Conservation (phyloP, 2,329 filamentous ascomycete genomes). For the Talaromyces atroroseus region DNA sequence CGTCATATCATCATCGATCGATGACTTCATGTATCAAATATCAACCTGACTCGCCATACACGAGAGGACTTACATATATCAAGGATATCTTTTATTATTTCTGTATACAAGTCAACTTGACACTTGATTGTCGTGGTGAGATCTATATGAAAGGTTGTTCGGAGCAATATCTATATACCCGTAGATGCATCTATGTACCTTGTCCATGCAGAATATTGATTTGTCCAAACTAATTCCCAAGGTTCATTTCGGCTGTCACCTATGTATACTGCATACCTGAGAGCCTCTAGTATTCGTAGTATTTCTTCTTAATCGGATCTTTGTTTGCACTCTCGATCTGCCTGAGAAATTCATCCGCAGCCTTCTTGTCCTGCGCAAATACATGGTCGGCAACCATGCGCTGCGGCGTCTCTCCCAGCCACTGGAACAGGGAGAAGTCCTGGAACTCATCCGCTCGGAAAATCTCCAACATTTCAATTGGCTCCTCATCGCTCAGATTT, state of each 20-base stretch:
- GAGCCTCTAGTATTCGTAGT: background rate
- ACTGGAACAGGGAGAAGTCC: constrained; percentile 52
- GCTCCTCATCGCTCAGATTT: constrained; percentile 66
- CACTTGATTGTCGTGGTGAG: too few species aligned
- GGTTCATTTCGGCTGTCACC: too few species aligned
- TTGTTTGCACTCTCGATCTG: constrained; percentile 54
- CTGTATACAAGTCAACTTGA: too few species aligned
- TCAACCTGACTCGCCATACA: too few species aligned
- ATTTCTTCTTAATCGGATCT: constrained; percentile 18
- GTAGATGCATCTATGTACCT: too few species aligned
- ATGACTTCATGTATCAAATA: background rate
- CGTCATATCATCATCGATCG: background rate
- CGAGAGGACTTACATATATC: too few species aligned
- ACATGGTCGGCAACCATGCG: constrained; percentile 62
- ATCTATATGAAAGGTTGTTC: too few species aligned
- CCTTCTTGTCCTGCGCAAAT: constrained; percentile 57
- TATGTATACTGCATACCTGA: too few species aligned
- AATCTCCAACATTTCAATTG: constrained; percentile 68
- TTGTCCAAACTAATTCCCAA: too few species aligned
- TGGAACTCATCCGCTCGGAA: constrained; percentile 66
- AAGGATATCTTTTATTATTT: too few species aligned
- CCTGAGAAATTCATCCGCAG: constrained; percentile 57
- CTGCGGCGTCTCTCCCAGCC: constrained; percentile 67
- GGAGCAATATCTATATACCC: too few species aligned
- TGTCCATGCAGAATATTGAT: too few species aligned